phyloP scores from a whole-genome alignment of 441 rosid genomes.

The Melastoma candidum region DNA sequence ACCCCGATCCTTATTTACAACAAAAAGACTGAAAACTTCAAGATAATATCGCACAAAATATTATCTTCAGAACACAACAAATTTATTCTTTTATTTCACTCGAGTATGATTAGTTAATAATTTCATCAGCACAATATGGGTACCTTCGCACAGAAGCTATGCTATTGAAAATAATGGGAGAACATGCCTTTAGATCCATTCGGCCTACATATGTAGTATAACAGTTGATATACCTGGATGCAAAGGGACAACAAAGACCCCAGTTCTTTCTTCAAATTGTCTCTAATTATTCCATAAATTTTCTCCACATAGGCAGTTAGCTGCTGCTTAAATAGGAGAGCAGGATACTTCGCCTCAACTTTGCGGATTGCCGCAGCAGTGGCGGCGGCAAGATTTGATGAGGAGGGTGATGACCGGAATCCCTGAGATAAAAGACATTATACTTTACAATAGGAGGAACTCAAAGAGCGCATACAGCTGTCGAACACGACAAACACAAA shows the following conservation, averaged over 20 bases:
- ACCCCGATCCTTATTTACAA: no score
- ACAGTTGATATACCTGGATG: conserved; percentile 48
- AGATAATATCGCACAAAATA: no score
- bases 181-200: neutral
- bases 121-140: no score
- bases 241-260: conserved; percentile 50
- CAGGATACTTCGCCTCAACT: conserved; percentile 91
- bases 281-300: conserved; percentile 73
- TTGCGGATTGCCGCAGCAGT: conserved; percentile 42
- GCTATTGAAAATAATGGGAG: neutral
- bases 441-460: neutral
- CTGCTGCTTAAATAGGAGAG: conserved; percentile 88
- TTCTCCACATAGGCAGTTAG: conserved; percentile 87
- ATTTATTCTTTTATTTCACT: no score
- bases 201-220: conserved; percentile 1
- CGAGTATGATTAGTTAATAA: no score
- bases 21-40: no score
- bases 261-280: conserved; percentile 67
- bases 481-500: neutral
- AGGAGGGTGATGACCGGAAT: conserved; percentile 76
- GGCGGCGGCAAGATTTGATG: conserved; percentile 55
- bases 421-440: conserved; percentile 38
- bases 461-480: neutral
- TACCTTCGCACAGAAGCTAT: neutral
- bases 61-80: no score